Evolutionary conservation across 768 basidiomycete species (phyloP).

Genomic region (Polyporus arcularius): DNA sequence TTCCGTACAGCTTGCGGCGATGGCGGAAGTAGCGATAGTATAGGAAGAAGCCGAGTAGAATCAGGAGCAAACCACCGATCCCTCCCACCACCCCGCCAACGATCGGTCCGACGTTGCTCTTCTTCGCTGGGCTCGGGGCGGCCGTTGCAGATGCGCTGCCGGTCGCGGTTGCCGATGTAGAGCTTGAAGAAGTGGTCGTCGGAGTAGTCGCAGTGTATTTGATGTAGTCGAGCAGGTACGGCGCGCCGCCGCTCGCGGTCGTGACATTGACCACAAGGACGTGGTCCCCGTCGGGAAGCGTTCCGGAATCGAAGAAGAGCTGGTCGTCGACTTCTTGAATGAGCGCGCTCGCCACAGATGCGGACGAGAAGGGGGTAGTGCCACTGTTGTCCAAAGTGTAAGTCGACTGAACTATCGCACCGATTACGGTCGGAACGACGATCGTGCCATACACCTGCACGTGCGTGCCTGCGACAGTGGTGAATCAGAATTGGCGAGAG

Average conservation of each 20-base stretch:
- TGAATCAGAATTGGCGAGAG: too few relatives aligned
- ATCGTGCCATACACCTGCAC: slow-evolving; percentile 23
- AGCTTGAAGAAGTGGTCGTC: not conserved
- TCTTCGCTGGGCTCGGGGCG: not conserved
- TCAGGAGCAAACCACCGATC: slow-evolving; percentile 6
- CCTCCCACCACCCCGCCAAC: slow-evolving; percentile 25
- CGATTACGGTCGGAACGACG: not conserved
- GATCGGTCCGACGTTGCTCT: slow-evolving; percentile 20
- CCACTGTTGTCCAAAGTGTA: slow-evolving; percentile 15
- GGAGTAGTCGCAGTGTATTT: slow-evolving; percentile 11
- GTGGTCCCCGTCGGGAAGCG: slow-evolving; percentile 13
- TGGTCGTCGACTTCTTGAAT: slow-evolving; percentile 18
- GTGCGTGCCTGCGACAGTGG: too few relatives aligned
- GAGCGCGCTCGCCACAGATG: slow-evolving; percentile 1
- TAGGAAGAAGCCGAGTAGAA: slow-evolving; percentile 8
- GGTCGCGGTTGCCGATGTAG: not conserved
- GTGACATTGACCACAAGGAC: slow-evolving; percentile 21
- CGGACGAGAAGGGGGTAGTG: slow-evolving; percentile 14
- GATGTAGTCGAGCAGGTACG: slow-evolving; percentile 24
- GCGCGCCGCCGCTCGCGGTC: slow-evolving; percentile 14
- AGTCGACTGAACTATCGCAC: slow-evolving; percentile 9
- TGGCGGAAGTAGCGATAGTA: slow-evolving; percentile 15
- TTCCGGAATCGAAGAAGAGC: slow-evolving; percentile 21
- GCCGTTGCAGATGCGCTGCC: not conserved
- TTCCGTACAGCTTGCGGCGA: slow-evolving; percentile 18